Percentiles rank a stretch among this genome's conserved stretches.
Conservation (phyloP, 495 filamentous ascomycete species). For the Alectoria sarmentosa region DNA sequence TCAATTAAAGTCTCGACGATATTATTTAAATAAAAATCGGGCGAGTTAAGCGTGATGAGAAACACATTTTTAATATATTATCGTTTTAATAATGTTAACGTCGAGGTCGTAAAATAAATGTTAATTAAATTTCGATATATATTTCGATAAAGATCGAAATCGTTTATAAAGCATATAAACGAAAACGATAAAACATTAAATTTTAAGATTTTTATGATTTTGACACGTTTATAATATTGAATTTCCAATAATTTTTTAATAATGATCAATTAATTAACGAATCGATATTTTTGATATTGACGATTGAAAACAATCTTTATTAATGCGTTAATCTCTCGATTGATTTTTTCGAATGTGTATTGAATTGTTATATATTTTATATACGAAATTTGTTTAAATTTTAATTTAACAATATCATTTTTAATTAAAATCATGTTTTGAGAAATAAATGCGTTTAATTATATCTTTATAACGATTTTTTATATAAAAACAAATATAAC, state of each 20-base stretch:
- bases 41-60: neutral
- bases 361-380: neutral
- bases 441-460: neutral
- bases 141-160: neutral
- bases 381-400: neutral
- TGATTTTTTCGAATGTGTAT: neutral
- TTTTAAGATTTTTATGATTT: neutral
- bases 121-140: neutral
- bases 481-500: neutral
- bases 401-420: neutral
- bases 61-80: neutral
- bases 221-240: neutral
- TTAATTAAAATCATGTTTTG: neutral
- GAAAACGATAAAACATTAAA: neutral
- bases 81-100: neutral
- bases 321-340: neutral
- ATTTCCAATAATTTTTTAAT: neutral
- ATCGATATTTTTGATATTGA: neutral
- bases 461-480: neutral
- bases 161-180: neutral
- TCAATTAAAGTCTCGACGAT: neutral
- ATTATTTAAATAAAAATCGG: neutral
- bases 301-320: neutral
- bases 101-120: neutral
- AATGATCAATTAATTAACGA: neutral